Conservation (phyloP, 495 filamentous ascomycete genomes). For the Aspergillus leporis region DNA sequence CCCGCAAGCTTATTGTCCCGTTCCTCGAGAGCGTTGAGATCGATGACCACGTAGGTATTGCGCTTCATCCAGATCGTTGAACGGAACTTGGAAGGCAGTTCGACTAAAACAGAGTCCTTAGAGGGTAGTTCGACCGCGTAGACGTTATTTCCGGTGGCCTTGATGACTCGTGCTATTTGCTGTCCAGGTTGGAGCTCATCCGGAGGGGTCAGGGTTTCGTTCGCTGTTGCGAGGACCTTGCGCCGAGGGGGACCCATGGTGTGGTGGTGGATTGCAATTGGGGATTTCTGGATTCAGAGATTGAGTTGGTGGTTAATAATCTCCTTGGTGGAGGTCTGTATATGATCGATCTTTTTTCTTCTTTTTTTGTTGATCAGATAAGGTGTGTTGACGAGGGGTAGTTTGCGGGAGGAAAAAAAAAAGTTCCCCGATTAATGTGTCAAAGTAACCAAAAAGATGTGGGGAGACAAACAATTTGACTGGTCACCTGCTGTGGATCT, state of each 20-base stretch:
- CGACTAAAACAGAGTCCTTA: constrained; percentile 60
- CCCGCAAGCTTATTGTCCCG: constrained; percentile 78
- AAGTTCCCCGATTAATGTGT: not conserved
- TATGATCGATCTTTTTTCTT: too few relatives aligned
- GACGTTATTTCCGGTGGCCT: constrained; percentile 83
- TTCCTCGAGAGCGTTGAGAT: constrained; percentile 64
- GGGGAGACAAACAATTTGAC: not conserved
- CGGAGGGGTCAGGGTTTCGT: constrained; percentile 75
- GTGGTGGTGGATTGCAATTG: constrained; percentile 25
- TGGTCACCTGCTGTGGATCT: constrained; percentile 1
- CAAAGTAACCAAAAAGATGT: not conserved
- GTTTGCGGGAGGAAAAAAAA: not conserved
- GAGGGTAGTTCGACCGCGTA: constrained; percentile 70
- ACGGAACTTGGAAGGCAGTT: constrained; percentile 79
- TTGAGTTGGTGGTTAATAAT: too few relatives aligned
- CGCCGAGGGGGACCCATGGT: constrained; percentile 74
- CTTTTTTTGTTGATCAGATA: not conserved
- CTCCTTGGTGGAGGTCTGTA: too few relatives aligned
- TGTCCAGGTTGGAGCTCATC: constrained; percentile 62
- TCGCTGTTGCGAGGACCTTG: constrained; percentile 68
- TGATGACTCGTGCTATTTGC: constrained; percentile 70
- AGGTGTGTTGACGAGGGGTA: not conserved
- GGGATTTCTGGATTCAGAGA: too few relatives aligned
- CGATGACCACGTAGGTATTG: constrained; percentile 82
- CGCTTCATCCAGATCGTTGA: constrained; percentile 89